Evolutionary conservation across 129 eudicot genomes (phyloP).

Genomic region (Chrysanthemum makinoi): DNA sequence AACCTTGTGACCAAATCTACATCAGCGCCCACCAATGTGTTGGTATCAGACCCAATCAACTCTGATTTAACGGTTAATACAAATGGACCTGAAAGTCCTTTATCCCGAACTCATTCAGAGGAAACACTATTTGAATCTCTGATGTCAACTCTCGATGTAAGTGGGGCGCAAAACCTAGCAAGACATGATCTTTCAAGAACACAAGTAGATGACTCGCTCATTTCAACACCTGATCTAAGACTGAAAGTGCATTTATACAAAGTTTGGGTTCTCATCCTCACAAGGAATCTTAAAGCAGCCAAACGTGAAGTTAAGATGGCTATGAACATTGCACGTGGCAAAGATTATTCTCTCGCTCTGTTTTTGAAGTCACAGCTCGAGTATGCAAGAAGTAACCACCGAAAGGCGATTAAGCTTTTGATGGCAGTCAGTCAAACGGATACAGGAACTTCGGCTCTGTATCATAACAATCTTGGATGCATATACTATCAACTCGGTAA

Average conservation of each 20-base stretch:
- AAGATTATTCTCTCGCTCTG: constrained; percentile 71
- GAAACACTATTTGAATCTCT: constrained; percentile 72
- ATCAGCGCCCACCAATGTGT: constrained; percentile 50
- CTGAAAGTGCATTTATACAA: constrained; percentile 80
- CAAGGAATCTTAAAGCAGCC: constrained; percentile 81
- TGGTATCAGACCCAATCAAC: constrained; percentile 42
- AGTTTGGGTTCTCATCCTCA: constrained; percentile 63
- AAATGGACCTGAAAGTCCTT: constrained; percentile 59
- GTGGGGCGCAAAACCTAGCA: constrained; percentile 50
- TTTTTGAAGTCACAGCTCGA: constrained; percentile 90
- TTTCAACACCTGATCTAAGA: constrained; percentile 51
- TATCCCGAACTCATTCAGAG: constrained; percentile 74
- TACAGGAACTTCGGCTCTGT: constrained; percentile 54
- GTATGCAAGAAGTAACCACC: constrained; percentile 74
- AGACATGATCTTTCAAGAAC: constrained; percentile 54
- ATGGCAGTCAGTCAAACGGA: constrained; percentile 65
- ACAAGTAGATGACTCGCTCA: constrained; percentile 56
- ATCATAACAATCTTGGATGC: constrained; percentile 87
- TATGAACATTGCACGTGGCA: constrained; percentile 74
- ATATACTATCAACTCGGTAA: constrained; percentile 73
- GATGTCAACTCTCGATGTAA: constrained; percentile 58
- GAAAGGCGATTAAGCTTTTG: constrained; percentile 80
- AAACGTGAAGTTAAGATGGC: constrained; percentile 91
- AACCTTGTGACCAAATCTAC: constrained; percentile 50
- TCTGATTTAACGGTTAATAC: constrained; percentile 46